Evolutionary conservation across 257 asterid species (phyloP).

Genomic region (Apocynum venetum): DNA sequence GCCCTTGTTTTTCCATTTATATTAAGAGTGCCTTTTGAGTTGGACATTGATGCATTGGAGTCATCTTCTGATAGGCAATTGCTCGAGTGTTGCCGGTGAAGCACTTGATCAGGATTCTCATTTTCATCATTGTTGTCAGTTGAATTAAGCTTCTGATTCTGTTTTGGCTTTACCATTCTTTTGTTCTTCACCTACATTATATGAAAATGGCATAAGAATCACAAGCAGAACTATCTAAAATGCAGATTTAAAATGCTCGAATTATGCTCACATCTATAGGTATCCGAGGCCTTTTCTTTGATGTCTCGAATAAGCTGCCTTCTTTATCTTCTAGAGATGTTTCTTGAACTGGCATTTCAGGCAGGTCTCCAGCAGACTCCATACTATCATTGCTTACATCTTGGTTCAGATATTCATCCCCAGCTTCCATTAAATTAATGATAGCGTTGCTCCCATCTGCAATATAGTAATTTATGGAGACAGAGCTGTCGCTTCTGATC

Average conservation of each 20-base stretch:
- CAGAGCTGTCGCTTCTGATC: conserved; percentile 3
- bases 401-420: conserved; percentile 36
- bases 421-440: conserved; percentile 21
- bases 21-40: conserved; percentile 18
- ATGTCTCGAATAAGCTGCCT: conserved; percentile 19
- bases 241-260: not conserved
- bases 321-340: conserved; percentile 19
- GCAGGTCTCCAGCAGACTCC: conserved; percentile 22
- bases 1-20: conserved; percentile 36
- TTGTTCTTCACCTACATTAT: conserved; percentile 37
- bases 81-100: conserved; percentile 31
- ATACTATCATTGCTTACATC: conserved; percentile 34
- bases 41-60: conserved; percentile 24
- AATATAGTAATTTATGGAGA: conserved; percentile 24
- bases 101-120: conserved; percentile 2
- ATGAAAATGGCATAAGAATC: not conserved
- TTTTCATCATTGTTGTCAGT: conserved; percentile 11
- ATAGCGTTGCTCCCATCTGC: conserved; percentile 11
- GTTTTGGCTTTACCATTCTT: conserved; percentile 33
- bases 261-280: conserved; percentile 22
- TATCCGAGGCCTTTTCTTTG: conserved; percentile 44
- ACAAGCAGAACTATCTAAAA: not conserved
- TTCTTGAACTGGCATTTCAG: conserved; percentile 18
- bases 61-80: conserved; percentile 36
- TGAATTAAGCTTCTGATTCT: conserved; percentile 16